Evolutionary conservation across 441 rosid genomes (phyloP), one percentile per base, ranked within the genome.

Genomic region (Erysimum cheiri): DNA sequence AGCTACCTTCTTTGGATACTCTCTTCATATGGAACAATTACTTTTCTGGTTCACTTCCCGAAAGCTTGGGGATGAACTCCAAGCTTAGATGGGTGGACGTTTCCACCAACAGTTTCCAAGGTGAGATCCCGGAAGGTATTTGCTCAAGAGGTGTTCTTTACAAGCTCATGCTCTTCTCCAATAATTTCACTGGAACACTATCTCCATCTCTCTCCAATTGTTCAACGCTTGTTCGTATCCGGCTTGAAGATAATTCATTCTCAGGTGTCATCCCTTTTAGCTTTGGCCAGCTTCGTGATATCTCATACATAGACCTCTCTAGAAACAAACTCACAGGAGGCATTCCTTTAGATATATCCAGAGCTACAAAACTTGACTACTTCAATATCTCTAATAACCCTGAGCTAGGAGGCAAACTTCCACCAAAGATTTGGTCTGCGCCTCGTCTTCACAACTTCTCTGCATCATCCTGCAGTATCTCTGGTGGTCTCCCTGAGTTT

Each of bases 41-140:
- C 79, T 94, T 92, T 73, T 67, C 90, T 35, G 99, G 99, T 0
- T 70, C 90, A 62, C 96, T 94, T 72, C 99, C 97, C 5, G 44
- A 65, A 56, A 82, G 82, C 72, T 82, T 94, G 74, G 99, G 99
- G 26, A 81, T 35, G 76, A 84, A 86, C 78, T 82, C 86, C 58
- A 90, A 86, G 71, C 97, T 94, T 8, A 78, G 84, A 77, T 92
- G 94, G 95, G 80, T 92, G 9, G 98, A 94, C 74, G 94, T 87
- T 70, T 92, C 99, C 0, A 87, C 92, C 40, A 94, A 94, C 80
- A 87, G 79, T 73, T 85, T 94, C 74, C 53, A 65, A 31, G 98
- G 97, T 36, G 80, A 78, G 46, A 86, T 94, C 69, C 99, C 99
- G 13, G 72, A 83, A 3, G 85, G 81, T 64, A 85, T 92, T 50